Conservation (phyloP, 768 basidiomycete species). For the Amanita exitialis region DNA sequence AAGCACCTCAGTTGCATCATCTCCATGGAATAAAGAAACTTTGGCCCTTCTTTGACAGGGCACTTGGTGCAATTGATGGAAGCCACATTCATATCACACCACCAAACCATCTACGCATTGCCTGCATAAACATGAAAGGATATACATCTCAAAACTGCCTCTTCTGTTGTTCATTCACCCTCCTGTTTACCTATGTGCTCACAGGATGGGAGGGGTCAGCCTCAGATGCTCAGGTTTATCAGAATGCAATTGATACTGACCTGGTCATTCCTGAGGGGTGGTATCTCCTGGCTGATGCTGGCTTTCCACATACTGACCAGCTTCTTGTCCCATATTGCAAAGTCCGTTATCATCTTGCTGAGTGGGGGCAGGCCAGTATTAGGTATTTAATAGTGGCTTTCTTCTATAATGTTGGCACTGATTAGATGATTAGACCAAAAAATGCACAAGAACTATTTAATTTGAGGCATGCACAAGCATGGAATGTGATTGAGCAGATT, state of each 20-base stretch:
- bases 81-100: constrained; percentile 6
- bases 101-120: not conserved
- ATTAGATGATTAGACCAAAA: constrained; percentile 9
- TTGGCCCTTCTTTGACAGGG: constrained; percentile 16
- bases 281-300: constrained; percentile 27
- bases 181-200: constrained; percentile 17
- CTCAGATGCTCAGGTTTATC: constrained; percentile 14
- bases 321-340: constrained; percentile 25
- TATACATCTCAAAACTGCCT: constrained; percentile 19
- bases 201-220: constrained; percentile 21
- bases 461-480: constrained; percentile 13
- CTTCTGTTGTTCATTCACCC: constrained; percentile 16
- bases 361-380: constrained; percentile 19
- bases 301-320: constrained; percentile 19
- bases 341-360: constrained; percentile 26
- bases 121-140: constrained; percentile 11
- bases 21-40: constrained; percentile 12
- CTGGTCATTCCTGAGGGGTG: constrained; percentile 18
- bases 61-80: constrained; percentile 13
- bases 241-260: constrained; percentile 13
- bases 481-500: too few species aligned
- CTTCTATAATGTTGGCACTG: not conserved
- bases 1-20: not conserved
- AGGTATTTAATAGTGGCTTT: constrained; percentile 6
- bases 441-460: constrained; percentile 17